phyloP scores from a whole-genome alignment of 768 basidiomycete species.

The Leccinum sublutescens region DNA sequence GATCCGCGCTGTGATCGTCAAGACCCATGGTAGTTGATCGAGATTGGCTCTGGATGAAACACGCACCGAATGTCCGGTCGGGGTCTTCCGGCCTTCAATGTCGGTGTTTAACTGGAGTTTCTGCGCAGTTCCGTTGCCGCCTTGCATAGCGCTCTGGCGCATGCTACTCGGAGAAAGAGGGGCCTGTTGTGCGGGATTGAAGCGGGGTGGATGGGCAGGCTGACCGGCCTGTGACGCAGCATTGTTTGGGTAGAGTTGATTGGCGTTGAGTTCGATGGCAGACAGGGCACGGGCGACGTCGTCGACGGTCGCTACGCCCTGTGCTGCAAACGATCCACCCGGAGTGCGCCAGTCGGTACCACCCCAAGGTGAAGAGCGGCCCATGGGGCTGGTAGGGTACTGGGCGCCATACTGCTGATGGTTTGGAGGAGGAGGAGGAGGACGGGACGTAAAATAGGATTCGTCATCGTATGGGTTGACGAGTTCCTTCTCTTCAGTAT shows the following conservation, averaged over 20 bases:
- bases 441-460: slow-evolving; percentile 48
- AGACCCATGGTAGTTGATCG: slow-evolving; percentile 35
- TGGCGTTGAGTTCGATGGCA: slow-evolving; percentile 54
- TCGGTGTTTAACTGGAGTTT: slow-evolving; percentile 63
- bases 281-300: slow-evolving; percentile 77
- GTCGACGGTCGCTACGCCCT: slow-evolving; percentile 48
- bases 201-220: slow-evolving; percentile 65
- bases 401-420: slow-evolving; percentile 43
- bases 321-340: slow-evolving; percentile 32
- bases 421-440: slow-evolving; percentile 34
- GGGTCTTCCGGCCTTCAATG: slow-evolving; percentile 65
- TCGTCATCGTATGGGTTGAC: slow-evolving; percentile 51
- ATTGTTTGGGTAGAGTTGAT: slow-evolving; percentile 29
- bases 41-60: slow-evolving; percentile 41
- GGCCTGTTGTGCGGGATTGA: slow-evolving; percentile 45
- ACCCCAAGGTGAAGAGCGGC: slow-evolving; percentile 66
- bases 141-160: slow-evolving; percentile 40
- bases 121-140: slow-evolving; percentile 37
- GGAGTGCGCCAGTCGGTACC: slow-evolving; percentile 58
- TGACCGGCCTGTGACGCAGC: slow-evolving; percentile 45
- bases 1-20: slow-evolving; percentile 37
- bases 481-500: slow-evolving; percentile 43
- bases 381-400: slow-evolving; percentile 56
- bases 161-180: slow-evolving; percentile 41
- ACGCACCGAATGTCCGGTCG: slow-evolving; percentile 50